phyloP scores from a whole-genome alignment of 2,329 filamentous ascomycete genomes.

The Ophiosphaerella narmari region DNA sequence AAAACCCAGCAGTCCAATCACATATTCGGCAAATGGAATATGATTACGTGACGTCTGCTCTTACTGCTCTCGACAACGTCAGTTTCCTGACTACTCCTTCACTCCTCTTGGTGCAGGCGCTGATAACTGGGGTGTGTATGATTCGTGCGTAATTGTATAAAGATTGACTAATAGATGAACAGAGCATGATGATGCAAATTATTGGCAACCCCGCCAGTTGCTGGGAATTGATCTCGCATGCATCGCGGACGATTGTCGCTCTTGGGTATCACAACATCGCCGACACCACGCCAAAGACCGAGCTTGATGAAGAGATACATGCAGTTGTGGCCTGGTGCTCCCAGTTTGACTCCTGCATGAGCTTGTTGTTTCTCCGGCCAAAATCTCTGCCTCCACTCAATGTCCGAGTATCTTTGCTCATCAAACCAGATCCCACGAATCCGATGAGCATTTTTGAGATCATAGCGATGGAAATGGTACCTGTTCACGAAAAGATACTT shows the following conservation, averaged over 20 bases:
- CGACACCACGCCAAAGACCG: conserved; percentile 16
- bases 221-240: conserved; percentile 38
- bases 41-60: conserved; percentile 33
- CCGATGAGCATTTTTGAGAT: conserved; percentile 31
- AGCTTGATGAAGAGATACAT: conserved; percentile 32
- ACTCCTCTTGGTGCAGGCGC: conserved; percentile 33
- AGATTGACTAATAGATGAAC: neutral
- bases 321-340: conserved; percentile 35
- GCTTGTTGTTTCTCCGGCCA: conserved; percentile 36
- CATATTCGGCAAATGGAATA: conserved; percentile 34
- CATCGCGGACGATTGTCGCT: conserved; percentile 38
- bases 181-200: conserved; percentile 40
- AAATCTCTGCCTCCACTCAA: conserved; percentile 32
- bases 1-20: conserved; percentile 26
- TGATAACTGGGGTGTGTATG: conserved; percentile 34
- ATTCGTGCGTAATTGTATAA: neutral
- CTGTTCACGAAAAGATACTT: conserved; percentile 34
- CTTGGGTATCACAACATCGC: conserved; percentile 36
- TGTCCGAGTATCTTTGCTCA: conserved; percentile 28
- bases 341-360: conserved; percentile 40
- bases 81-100: conserved; percentile 35
- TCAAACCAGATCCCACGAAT: conserved; percentile 27
- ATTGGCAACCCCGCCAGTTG: conserved; percentile 39
- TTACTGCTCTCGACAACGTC: conserved; percentile 35
- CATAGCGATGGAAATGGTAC: conserved; percentile 32